Conservation (phyloP, 352 stramenopile species). For the Labyrinthula sp. region DNA sequence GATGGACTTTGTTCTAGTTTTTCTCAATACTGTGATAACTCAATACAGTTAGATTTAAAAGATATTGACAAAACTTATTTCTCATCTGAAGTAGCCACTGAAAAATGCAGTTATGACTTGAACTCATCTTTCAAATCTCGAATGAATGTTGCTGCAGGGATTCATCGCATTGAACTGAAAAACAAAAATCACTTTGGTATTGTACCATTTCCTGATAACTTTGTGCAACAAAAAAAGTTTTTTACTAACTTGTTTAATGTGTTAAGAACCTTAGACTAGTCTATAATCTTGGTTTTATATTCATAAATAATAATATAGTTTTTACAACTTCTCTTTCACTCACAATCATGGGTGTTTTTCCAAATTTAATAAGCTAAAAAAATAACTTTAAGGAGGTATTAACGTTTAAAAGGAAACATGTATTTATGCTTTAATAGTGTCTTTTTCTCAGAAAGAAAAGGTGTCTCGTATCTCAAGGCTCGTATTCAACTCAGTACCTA, state of each 20-base stretch:
- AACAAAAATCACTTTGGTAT: conserved; percentile 21
- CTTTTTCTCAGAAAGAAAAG: too few species aligned
- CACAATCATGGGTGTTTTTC: too few species aligned
- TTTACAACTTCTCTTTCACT: too few species aligned
- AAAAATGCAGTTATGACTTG: neutral
- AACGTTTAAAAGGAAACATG: too few species aligned
- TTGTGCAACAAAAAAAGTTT: conserved; percentile 6
- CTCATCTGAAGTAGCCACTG: conserved; percentile 1
- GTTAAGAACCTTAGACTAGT: neutral
- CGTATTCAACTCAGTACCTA: too few species aligned
- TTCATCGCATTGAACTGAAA: conserved; percentile 16
- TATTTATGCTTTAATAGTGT: too few species aligned
- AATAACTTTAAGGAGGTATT: too few species aligned
- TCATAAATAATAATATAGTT: too few species aligned
- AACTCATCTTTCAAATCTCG: neutral
- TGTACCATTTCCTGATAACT: conserved; percentile 18
- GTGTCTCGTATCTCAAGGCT: too few species aligned
- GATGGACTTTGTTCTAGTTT: too few species aligned
- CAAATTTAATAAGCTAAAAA: too few species aligned
- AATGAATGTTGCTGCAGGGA: neutral
- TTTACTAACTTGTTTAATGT: conserved; percentile 8
- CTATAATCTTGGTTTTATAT: too few species aligned
- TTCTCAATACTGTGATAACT: conserved; percentile 3
- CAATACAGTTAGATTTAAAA: conserved; percentile 5
- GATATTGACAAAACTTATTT: conserved; percentile 8